A percentile compares a stretch with the other conserved stretches of the same genome.
These are phyloP conservation scores for Sphaerostilbella broomeana DNA, from an alignment of 2,329 filamentous ascomycete species.

Conservation along the genomic window DNA sequence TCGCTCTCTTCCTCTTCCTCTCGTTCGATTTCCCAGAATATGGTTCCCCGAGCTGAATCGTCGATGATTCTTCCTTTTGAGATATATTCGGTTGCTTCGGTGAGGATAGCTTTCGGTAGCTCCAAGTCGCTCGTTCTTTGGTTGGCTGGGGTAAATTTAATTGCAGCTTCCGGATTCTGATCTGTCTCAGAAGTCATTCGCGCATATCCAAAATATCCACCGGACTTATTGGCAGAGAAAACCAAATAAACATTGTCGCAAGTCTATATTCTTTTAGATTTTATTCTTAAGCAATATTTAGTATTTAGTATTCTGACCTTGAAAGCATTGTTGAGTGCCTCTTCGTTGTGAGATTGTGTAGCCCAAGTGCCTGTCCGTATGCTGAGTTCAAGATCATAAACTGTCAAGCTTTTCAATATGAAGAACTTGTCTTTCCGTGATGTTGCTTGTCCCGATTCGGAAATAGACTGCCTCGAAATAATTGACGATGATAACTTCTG, in stretches of 20 bases:
- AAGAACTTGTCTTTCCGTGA: slow-evolving; percentile 69
- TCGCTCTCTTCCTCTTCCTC: slow-evolving; percentile 44
- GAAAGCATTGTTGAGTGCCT: slow-evolving; percentile 74
- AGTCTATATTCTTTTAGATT: slow-evolving; percentile 44
- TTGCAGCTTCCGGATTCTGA: slow-evolving; percentile 63
- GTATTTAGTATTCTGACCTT: slow-evolving; percentile 49
- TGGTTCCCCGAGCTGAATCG: slow-evolving; percentile 86
- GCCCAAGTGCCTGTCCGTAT: slow-evolving; percentile 88
- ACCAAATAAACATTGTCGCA: slow-evolving; percentile 83
- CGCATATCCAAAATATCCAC: slow-evolving; percentile 93
- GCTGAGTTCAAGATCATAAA: slow-evolving; percentile 84
- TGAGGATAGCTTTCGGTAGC: slow-evolving; percentile 71
- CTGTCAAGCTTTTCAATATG: slow-evolving; percentile 84
- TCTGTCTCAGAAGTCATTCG: slow-evolving; percentile 82
- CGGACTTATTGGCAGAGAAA: slow-evolving; percentile 95
- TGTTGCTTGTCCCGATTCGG: background rate
- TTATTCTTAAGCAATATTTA: no score
- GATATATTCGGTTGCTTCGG: slow-evolving; percentile 67
- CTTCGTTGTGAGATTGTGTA: slow-evolving; percentile 89
- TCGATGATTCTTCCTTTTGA: slow-evolving; percentile 85
- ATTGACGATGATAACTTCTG: background rate
- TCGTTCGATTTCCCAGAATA: slow-evolving; percentile 85
- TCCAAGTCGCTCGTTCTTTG: slow-evolving; percentile 56
- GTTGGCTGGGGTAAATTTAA: slow-evolving; percentile 61
- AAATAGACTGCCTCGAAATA: background rate